Evolutionary conservation across 179 eudicot genomes (phyloP).

Genomic region (Silene coronaria): DNA sequence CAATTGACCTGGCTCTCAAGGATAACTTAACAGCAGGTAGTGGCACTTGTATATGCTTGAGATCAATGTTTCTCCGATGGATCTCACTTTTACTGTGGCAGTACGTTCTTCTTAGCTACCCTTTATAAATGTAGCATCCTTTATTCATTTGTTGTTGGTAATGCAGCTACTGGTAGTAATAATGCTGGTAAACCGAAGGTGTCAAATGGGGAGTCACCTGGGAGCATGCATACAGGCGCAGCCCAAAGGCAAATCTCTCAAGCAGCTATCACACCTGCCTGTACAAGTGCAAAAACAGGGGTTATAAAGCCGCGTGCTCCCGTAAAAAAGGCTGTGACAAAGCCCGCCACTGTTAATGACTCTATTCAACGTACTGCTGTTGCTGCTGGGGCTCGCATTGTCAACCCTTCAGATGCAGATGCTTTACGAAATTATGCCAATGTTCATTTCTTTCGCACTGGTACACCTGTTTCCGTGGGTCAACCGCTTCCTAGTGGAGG

Average conservation of each 20-base stretch:
- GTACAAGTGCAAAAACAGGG: slow-evolving; percentile 8
- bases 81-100: no score
- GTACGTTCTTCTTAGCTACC: no score
- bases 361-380: slow-evolving; percentile 64
- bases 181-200: slow-evolving; percentile 24
- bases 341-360: slow-evolving; percentile 34
- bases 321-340: slow-evolving; percentile 26
- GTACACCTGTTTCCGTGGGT: slow-evolving; percentile 26
- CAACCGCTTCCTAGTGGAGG: slow-evolving; percentile 12
- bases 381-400: slow-evolving; percentile 86
- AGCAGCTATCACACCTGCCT: neutral
- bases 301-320: slow-evolving; percentile 30
- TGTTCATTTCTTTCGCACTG: slow-evolving; percentile 57
- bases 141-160: slow-evolving; percentile 20
- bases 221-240: slow-evolving; percentile 14
- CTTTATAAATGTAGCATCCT: no score
- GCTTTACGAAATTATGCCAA: slow-evolving; percentile 50
- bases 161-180: slow-evolving; percentile 31
- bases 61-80: no score
- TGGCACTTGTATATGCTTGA: no score
- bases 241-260: slow-evolving; percentile 24
- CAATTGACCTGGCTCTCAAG: slow-evolving; percentile 54
- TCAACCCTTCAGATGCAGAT: slow-evolving; percentile 55
- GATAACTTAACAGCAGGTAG: slow-evolving; percentile 33
- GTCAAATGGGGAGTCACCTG: slow-evolving; percentile 26